A percentile compares a stretch with the other conserved stretches of the same genome.
Conservation (phyloP, 495 filamentous ascomycete species). For the Bryoglossum gracile region DNA sequence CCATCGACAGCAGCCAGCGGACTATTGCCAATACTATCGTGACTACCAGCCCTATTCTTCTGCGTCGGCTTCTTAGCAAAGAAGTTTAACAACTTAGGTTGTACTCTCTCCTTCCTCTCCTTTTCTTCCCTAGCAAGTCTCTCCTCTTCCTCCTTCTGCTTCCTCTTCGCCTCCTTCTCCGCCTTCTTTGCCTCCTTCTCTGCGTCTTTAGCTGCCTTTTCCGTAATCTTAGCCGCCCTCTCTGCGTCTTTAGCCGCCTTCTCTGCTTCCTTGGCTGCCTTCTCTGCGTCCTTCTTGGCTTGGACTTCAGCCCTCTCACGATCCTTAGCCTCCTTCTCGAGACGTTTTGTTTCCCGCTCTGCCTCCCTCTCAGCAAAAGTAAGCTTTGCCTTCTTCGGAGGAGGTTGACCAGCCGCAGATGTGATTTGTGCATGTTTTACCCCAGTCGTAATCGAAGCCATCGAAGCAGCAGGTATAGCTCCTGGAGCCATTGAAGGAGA, state of each 20-base stretch:
- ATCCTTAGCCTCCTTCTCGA: constrained; percentile 38
- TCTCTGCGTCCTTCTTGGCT: constrained; percentile 38
- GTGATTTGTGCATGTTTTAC: neutral
- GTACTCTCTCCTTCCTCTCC: constrained; percentile 55
- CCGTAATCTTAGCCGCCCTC: constrained; percentile 29
- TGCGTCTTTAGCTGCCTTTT: constrained; percentile 29
- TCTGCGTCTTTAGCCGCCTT: constrained; percentile 42
- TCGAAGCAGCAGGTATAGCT: too few species aligned
- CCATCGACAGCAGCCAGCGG: constrained; percentile 4
- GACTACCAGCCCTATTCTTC: constrained; percentile 27
- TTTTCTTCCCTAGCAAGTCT: constrained; percentile 30
- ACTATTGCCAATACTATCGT: constrained; percentile 20
- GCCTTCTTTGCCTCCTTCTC: constrained; percentile 37
- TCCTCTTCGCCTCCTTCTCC: constrained; percentile 54
- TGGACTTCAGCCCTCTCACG: constrained; percentile 45
- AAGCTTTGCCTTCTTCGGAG: constrained; percentile 42
- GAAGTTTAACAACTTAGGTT: constrained; percentile 40
- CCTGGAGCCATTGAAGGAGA: too few species aligned
- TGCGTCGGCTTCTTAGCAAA: constrained; percentile 46
- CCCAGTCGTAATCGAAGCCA: too few species aligned
- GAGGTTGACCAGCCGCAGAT: constrained; percentile 3
- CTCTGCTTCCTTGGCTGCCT: constrained; percentile 39
- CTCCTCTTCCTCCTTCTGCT: constrained; percentile 30
- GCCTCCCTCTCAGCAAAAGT: constrained; percentile 39
- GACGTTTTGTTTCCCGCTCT: too few species aligned